These are phyloP conservation scores for Suillus decipiens DNA, from an alignment of 768 basidiomycete genomes.

Conservation along the genomic window DNA sequence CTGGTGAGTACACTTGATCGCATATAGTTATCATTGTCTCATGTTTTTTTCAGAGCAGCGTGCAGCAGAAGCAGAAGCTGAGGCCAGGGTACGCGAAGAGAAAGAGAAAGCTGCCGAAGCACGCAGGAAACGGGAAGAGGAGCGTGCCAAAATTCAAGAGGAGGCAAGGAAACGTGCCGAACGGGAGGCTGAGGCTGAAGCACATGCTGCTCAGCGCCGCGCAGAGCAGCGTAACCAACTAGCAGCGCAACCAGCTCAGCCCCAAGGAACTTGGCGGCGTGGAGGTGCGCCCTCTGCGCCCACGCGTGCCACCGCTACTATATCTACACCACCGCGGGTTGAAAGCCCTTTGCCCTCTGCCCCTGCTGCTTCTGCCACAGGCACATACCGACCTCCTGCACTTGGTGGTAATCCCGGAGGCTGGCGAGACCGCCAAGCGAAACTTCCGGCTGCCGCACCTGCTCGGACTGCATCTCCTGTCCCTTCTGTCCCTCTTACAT, in stretches of 20 bases:
- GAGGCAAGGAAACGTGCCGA: conserved; percentile 59
- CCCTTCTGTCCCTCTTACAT: conserved; percentile 20
- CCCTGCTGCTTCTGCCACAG: conserved; percentile 26
- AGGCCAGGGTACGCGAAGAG: conserved; percentile 56
- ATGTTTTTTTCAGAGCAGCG: conserved; percentile 43
- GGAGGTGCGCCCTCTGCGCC: conserved; percentile 21
- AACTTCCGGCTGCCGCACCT: conserved; percentile 33
- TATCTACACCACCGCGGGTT: conserved; percentile 44
- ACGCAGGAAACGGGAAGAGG: conserved; percentile 55
- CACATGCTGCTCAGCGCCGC: conserved; percentile 43
- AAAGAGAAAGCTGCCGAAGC: conserved; percentile 55
- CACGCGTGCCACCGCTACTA: conserved; percentile 27
- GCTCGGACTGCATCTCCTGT: conserved; percentile 42
- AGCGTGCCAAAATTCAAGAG: conserved; percentile 54
- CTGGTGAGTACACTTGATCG: conserved; percentile 43
- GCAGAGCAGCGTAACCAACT: conserved; percentile 34
- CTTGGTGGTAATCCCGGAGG: conserved; percentile 40
- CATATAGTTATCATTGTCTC: conserved; percentile 1
- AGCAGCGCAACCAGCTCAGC: conserved; percentile 22
- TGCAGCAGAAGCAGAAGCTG: conserved; percentile 61
- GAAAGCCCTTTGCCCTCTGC: conserved; percentile 53
- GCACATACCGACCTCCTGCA: conserved; percentile 48
- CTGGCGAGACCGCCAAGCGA: conserved; percentile 64
- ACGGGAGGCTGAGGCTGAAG: conserved; percentile 72
- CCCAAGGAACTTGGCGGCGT: conserved; percentile 24